Evolutionary conservation across 306 rosid species (phyloP).

Genomic region (Amphicarpaea edgeworthii): DNA sequence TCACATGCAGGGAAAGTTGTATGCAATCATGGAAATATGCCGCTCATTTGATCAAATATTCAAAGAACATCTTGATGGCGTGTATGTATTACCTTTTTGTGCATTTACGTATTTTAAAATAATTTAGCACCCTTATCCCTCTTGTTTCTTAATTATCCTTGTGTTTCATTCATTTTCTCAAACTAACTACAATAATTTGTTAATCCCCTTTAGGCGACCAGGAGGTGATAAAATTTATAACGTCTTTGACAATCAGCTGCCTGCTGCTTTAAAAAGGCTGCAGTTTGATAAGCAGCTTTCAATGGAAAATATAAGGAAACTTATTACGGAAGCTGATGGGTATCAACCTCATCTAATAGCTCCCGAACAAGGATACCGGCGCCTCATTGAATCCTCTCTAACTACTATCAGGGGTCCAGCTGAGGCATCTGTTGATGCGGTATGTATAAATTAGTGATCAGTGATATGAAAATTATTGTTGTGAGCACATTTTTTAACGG

Average conservation of each 20-base stretch:
- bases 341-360: slow-evolving; percentile 98
- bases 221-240: slow-evolving; percentile 94
- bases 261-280: slow-evolving; percentile 91
- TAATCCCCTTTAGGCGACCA: slow-evolving; percentile 69
- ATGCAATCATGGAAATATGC: slow-evolving; percentile 93
- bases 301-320: slow-evolving; percentile 92
- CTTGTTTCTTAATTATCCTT: slow-evolving; percentile 19
- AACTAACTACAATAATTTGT: slow-evolving; percentile 33
- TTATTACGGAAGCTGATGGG: slow-evolving; percentile 97
- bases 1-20: slow-evolving; percentile 82
- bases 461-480: slow-evolving; percentile 14
- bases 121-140: slow-evolving; percentile 6
- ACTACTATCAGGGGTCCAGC: slow-evolving; percentile 91
- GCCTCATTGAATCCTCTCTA: slow-evolving; percentile 87
- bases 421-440: slow-evolving; percentile 97
- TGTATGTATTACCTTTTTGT: slow-evolving; percentile 62
- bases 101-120: slow-evolving; percentile 11
- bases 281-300: slow-evolving; percentile 97
- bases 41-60: slow-evolving; percentile 83
- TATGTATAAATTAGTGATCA: slow-evolving; percentile 47
- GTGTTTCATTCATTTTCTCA: slow-evolving; percentile 17
- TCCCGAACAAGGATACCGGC: slow-evolving; percentile 97
- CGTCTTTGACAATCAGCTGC: slow-evolving; percentile 96
- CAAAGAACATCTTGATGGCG: slow-evolving; percentile 97
- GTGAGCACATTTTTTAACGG: background rate